Conservation (phyloP, 2,329 filamentous ascomycete genomes). For the Botryotinia calthae region DNA sequence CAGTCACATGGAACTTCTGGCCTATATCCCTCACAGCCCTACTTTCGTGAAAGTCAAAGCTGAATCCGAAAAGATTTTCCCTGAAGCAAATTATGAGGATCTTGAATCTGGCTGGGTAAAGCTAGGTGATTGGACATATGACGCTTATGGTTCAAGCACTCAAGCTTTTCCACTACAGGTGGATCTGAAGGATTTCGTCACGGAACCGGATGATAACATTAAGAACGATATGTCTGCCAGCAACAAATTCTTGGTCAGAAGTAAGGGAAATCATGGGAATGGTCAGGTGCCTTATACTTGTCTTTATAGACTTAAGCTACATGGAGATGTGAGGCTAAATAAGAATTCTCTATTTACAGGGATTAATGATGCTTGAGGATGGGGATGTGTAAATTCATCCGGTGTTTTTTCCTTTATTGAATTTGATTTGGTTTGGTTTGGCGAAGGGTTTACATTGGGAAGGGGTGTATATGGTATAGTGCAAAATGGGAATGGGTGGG, state of each 20-base stretch:
- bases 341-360: neutral
- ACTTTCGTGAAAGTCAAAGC: conserved; percentile 40
- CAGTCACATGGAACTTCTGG: conserved; percentile 68
- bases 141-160: conserved; percentile 42
- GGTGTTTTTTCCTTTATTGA: neutral
- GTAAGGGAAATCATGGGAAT: conserved; percentile 57
- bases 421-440: neutral
- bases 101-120: conserved; percentile 50
- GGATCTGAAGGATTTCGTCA: conserved; percentile 47
- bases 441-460: neutral
- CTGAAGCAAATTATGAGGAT: conserved; percentile 36
- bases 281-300: conserved; percentile 54
- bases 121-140: conserved; percentile 55
- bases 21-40: conserved; percentile 50
- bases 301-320: conserved; percentile 62
- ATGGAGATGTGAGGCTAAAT: conserved; percentile 41
- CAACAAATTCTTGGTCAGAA: conserved; percentile 53
- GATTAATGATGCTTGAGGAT: neutral
- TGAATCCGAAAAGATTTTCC: conserved; percentile 39
- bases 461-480: conserved; percentile 6
- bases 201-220: neutral
- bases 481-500: neutral
- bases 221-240: conserved; percentile 42
- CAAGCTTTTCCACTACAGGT: conserved; percentile 54
- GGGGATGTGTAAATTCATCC: neutral